Conservation (phyloP, 1,139 yeast genomes). For the Pichia sp. region DNA sequence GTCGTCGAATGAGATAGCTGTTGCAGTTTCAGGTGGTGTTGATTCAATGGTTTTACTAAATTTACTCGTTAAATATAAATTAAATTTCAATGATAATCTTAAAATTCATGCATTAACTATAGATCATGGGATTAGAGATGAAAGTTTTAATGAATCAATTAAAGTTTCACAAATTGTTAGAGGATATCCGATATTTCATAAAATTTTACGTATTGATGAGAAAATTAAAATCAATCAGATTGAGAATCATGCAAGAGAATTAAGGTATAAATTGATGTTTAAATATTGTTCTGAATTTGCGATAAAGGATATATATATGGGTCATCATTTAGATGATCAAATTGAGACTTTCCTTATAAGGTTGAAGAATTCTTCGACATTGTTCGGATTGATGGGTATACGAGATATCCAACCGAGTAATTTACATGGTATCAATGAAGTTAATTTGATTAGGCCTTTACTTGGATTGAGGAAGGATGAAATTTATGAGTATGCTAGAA, state of each 20-base stretch:
- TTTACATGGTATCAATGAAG: neutral
- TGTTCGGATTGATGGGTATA: conserved; percentile 51
- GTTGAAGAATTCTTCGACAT: conserved; percentile 44
- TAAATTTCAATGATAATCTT: conserved; percentile 7
- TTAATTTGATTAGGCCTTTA: conserved; percentile 44
- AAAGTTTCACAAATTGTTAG: conserved; percentile 30
- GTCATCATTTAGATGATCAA: conserved; percentile 68
- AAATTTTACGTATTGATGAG: conserved; percentile 30
- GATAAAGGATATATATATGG: conserved; percentile 40
- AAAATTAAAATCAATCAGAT: conserved; percentile 17
- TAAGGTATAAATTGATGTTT: conserved; percentile 41
- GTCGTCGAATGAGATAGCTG: too few species aligned
- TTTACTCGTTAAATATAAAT: conserved; percentile 33
- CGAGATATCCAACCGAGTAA: conserved; percentile 17
- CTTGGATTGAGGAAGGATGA: conserved; percentile 38
- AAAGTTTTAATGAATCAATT: conserved; percentile 21
- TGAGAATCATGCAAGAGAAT: conserved; percentile 51
- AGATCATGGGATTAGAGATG: conserved; percentile 23
- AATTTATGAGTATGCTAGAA: conserved; percentile 40
- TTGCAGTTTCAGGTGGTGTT: conserved; percentile 75
- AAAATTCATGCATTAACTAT: conserved; percentile 24
- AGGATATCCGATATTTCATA: conserved; percentile 44
- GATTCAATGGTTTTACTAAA: conserved; percentile 67
- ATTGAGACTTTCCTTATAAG: conserved; percentile 62
- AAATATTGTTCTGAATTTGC: conserved; percentile 31